Conservation (phyloP, 108 stramenopile species). For the Skeletonema tropicum region DNA sequence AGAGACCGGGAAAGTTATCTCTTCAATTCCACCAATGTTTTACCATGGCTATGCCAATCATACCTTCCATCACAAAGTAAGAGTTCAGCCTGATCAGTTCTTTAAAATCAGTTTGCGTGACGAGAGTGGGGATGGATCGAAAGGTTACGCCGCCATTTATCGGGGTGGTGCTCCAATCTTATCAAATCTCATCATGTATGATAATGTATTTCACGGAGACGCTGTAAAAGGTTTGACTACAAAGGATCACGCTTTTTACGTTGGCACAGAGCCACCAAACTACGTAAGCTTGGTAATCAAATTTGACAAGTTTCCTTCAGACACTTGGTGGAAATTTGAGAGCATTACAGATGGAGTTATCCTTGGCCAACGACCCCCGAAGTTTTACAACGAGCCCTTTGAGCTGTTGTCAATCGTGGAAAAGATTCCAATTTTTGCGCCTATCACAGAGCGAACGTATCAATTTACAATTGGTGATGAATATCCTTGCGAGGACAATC, state of each 20-base stretch:
- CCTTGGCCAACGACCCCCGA: conserved; percentile 30
- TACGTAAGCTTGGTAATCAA: conserved; percentile 36
- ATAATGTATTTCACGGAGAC: conserved; percentile 23
- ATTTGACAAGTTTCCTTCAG: conserved; percentile 20
- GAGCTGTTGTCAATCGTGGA: conserved; percentile 38
- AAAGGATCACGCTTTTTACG: conserved; percentile 38
- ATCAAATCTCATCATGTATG: conserved; percentile 38
- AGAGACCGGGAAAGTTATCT: conserved; percentile 6
- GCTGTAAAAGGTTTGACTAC: conserved; percentile 4
- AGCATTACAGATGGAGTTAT: conserved; percentile 25
- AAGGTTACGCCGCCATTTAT: conserved; percentile 43
- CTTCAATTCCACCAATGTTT: conserved; percentile 33
- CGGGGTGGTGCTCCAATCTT: conserved; percentile 14
- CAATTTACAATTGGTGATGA: conserved; percentile 40
- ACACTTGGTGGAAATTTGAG: conserved; percentile 46
- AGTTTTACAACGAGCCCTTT: conserved; percentile 45
- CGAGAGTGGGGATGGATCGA: conserved; percentile 28
- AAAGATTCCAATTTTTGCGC: conserved; percentile 34
- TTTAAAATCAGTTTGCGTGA: conserved; percentile 40
- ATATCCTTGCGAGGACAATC: conserved; percentile 32
- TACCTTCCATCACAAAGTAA: conserved; percentile 36
- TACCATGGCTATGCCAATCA: conserved; percentile 29
- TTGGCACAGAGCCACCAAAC: conserved; percentile 24
- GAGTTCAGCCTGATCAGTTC: conserved; percentile 26
- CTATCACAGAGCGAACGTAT: conserved; percentile 7